Evolutionary conservation across 331 rosid genomes (phyloP), one percentile per base, ranked within the genome.

Genomic region (Rosa hybrid): DNA sequence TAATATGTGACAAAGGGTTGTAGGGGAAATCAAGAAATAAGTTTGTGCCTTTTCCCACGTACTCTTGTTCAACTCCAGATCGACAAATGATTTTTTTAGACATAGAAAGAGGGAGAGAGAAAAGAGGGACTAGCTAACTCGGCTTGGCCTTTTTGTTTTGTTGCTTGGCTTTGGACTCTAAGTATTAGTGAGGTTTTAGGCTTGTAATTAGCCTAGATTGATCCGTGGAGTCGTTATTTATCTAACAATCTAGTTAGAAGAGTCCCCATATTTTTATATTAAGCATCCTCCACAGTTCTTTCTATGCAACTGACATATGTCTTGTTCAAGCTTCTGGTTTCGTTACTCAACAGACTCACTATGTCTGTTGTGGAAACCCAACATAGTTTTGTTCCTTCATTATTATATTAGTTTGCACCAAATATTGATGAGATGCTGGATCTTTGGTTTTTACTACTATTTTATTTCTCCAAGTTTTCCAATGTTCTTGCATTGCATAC

Each of bases 11-110:
- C 41, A 20, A 56, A 12, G 2, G 10, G n/a, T 2, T 21, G 78
- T 6, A 5, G 78, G 54, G 53, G 69, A 75, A 38, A 75, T 75
- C 78, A 75, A 75, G 78, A 57, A 75, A 56, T 3, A 75, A 18
- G 30, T 41, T 74, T 56, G 68, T 39, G 45, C 7, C 4, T 20
- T 54, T 74, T 38, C 48, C 57, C 38, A 23, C 57, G 13, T 48
- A 48, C 45, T 49, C 67, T 74, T 74, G 67, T 38, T 50, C 34
- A 53, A 17, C 49, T 73, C 30, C 34, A 51, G 65, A 34, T 34
- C 38, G 38, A 34, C 23, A 17, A 45, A 18, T n/a, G 25, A 27
- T 51, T 53, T 18, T 73, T 72, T 13, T 30, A 4, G 62, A 30
- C 42, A 27, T 63, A 30, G 69, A 30, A 23, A 39, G 64, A 44